Evolutionary conservation across 1,284 basidiomycete genomes (phyloP), one percentile per base, ranked within the genome.

Genomic region (Volvariella volvacea): DNA sequence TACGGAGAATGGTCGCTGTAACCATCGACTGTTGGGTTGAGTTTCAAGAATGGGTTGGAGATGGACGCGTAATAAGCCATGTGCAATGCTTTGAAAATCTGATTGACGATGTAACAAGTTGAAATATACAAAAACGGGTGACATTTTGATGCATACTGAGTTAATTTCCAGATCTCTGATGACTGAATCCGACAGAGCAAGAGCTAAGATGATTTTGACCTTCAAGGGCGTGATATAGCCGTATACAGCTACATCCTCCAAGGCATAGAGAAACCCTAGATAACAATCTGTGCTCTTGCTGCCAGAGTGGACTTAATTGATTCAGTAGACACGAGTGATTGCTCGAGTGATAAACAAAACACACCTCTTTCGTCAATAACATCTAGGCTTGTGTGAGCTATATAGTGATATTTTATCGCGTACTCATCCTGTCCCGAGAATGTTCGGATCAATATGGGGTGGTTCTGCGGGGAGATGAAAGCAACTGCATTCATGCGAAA

Each of bases 241-340:
- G 59, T 90, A 89, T 6, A 88, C 85, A 1, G 84, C 85, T 33
- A 86, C 77, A 53, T 89, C 87, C 60, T 90, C 88, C 71, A 90
- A 81, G 20, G 80, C 74, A 58, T 88, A 88, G 22, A 90, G 60
- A 45, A 90, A 67, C 6, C 86, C 87, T 41, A 89, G 71, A 55
- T 88, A 90, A 59, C 83, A 83, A 33, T 89, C 86, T 3, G 68
- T 68, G 15, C 73, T 64, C 61, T 88, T 87, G 42, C 70, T 67
- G 15, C 65, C 65, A 16, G 71, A 64, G 28, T 65, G 65, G 39
- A 71, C 80, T 83, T 54, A 36, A 48, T 42, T 50, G 28, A 36
- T 37, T 21, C 6, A 37, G 33, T 44, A 41, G 21, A 38, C 39
- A 47, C 12, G 42, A 45, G 38, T 42, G 47, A 37, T 28, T 12